phyloP scores from a whole-genome alignment of 129 eudicot species.

The Escallonia rubra region DNA sequence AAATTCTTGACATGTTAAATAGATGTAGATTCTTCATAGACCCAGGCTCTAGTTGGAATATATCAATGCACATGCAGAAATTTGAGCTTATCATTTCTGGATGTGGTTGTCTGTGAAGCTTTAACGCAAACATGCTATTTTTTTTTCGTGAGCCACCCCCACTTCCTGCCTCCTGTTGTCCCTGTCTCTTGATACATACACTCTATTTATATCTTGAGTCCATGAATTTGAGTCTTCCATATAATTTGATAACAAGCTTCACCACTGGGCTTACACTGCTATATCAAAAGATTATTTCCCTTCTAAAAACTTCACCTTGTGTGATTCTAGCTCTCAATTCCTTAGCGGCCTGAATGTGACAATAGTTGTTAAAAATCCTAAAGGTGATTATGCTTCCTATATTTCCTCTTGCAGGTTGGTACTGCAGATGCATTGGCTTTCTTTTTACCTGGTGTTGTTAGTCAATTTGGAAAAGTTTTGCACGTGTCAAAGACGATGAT shows the following conservation, averaged over 20 bases:
- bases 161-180: background rate
- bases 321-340: background rate
- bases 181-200: background rate
- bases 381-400: background rate
- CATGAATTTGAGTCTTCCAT: background rate
- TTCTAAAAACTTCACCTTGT: background rate
- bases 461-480: constrained; percentile 80
- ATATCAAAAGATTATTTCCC: background rate
- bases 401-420: constrained; percentile 66
- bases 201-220: background rate
- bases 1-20: background rate
- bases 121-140: background rate
- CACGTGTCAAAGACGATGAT: constrained; percentile 76
- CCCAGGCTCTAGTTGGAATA: background rate
- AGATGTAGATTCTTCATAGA: background rate
- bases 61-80: background rate
- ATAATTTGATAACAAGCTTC: background rate
- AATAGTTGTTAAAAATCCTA: too few species aligned
- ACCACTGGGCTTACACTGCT: background rate
- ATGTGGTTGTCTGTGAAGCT: constrained; percentile 2
- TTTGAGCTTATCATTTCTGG: background rate
- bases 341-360: background rate
- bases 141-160: background rate
- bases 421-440: constrained; percentile 84
- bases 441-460: constrained; percentile 88